A percentile compares a stretch with the other conserved stretches of the same genome.
These are phyloP conservation scores for Microbotryum lychnidis-dioicae DNA, from an alignment of 1,284 basidiomycete species.

Conservation along the genomic window DNA sequence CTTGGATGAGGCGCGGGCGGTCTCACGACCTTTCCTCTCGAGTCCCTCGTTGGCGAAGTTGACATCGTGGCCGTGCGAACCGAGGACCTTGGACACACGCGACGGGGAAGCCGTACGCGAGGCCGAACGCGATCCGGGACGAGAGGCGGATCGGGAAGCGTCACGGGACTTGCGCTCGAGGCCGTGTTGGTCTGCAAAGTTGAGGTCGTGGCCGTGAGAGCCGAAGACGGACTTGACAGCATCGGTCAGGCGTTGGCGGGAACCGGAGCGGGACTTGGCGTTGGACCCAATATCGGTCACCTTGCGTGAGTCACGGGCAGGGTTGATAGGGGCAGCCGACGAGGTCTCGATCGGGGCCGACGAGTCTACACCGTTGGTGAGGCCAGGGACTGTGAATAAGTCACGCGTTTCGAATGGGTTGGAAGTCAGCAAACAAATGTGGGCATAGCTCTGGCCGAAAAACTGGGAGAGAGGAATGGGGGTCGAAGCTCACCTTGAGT, in stretches of 20 bases:
- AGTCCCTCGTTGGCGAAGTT: slow-evolving; percentile 2
- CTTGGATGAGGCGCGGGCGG: background rate
- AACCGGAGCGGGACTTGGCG: background rate
- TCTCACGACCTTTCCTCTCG: slow-evolving; percentile 1
- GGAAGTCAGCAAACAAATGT: background rate
- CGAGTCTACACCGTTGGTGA: background rate
- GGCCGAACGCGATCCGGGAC: background rate
- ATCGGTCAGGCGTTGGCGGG: background rate
- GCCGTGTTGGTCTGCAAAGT: background rate
- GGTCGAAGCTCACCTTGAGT: too few species aligned
- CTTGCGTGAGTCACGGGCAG: too few species aligned
- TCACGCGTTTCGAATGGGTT: background rate
- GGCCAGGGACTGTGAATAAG: background rate
- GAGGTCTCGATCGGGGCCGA: too few species aligned
- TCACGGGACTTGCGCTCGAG: slow-evolving; percentile 1
- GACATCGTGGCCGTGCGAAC: background rate
- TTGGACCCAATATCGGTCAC: background rate
- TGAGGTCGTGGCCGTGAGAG: slow-evolving; percentile 1
- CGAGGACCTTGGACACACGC: too few species aligned
- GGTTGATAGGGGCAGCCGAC: too few species aligned
- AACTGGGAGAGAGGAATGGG: too few species aligned
- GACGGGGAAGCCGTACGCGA: background rate
- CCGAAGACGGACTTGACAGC: background rate
- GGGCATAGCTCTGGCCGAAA: too few species aligned
- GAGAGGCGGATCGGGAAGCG: background rate